These are phyloP conservation scores for Petunia hybrid DNA, from an alignment of 305 asterid species.

Conservation along the genomic window DNA sequence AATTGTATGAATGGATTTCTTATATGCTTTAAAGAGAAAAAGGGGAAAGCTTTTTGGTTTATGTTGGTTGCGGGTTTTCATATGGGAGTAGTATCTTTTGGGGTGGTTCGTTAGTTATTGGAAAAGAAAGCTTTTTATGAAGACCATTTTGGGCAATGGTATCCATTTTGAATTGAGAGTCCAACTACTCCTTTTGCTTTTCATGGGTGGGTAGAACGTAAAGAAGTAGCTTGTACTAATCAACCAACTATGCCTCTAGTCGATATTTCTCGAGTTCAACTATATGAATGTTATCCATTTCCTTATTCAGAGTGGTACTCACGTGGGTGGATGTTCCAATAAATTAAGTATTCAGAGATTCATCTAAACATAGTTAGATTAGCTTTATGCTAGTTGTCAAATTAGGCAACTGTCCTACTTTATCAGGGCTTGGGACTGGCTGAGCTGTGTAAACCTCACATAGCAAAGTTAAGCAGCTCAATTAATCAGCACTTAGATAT, in stretches of 20 bases:
- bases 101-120: neutral
- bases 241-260: neutral
- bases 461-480: neutral
- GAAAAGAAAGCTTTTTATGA: neutral
- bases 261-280: neutral
- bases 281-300: neutral
- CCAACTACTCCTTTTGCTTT: constrained; percentile 12
- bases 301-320: neutral
- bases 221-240: neutral
- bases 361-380: neutral
- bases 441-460: neutral
- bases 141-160: neutral
- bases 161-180: neutral
- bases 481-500: neutral
- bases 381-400: neutral
- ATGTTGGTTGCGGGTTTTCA: neutral
- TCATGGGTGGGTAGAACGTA: neutral
- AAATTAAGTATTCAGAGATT: neutral
- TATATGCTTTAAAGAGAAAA: neutral
- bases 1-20: neutral
- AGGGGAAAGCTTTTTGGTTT: neutral
- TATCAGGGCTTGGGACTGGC: neutral
- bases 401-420: neutral
- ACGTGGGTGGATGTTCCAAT: constrained; percentile 19
- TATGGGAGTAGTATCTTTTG: neutral